Evolutionary conservation across 1,284 basidiomycete species (phyloP), one percentile per base, ranked within the genome.

Genomic region (Gastroboletus turbinatus): DNA sequence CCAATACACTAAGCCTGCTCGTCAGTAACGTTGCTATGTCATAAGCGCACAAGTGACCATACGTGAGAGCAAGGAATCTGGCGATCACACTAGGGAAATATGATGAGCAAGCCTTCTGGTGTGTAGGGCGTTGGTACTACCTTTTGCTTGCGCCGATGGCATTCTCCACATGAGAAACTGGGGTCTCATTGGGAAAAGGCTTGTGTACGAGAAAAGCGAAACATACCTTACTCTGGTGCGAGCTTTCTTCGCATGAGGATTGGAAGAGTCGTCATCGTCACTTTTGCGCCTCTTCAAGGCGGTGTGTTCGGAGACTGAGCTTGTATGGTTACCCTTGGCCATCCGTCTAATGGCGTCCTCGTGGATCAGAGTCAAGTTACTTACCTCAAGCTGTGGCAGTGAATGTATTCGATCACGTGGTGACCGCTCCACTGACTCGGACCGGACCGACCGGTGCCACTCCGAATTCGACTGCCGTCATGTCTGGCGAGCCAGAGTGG

Each of bases 121-220:
- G 53, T 40, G 53, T 39, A 59, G 5, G 46, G 43, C 42, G 39
- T 47, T 17, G 5, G 19, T 35, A 51, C 48, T 45, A 88, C 89
- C 82, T 91, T 91, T 73, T 92, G 89, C 69, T 92, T 92, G 57
- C 89, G 78, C 29, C 89, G 82, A 75, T 92, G 90, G 61, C 90
- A 92, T 75, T 92, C 89, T 35, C 89, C 88, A 58, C 89, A 92
- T n/a, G 89, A 91, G 63, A 90, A 92, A 70, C 90, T 91, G 65
- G 46, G 43, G 40, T 42, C 21, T 52, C n/a, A 17, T 35, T 61
- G 53, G 59, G 40, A 40, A 54, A 51, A 42, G 27, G 40, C 5
- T 32, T 29, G 30, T 51, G 36, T n/a, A 43, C 29, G 48, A 32
- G 49, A 50, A 39, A 60, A 51, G 59, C 39, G 54, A 52, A 55